phyloP scores from a whole-genome alignment of 1,139 yeast species.

The Pichia sp. region DNA sequence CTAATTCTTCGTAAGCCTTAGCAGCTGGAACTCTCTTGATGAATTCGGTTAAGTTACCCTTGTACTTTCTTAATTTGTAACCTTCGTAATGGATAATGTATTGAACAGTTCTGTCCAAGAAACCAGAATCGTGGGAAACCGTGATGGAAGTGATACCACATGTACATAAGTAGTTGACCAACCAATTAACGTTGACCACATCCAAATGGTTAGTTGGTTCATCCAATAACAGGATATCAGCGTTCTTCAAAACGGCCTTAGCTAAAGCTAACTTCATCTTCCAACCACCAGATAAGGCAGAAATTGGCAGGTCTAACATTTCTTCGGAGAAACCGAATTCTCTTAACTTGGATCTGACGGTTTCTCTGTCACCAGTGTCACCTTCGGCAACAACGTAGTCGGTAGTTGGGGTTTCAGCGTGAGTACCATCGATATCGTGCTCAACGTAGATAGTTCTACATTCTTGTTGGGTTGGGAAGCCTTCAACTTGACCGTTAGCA shows the following conservation, averaged over 20 bases:
- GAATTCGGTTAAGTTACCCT: conserved; percentile 98
- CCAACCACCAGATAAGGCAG: conserved; percentile 99
- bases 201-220: conserved; percentile 99
- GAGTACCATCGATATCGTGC: conserved; percentile 98
- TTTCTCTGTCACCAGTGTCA: conserved; percentile 66
- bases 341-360: conserved; percentile 65
- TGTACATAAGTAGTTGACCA: conserved; percentile 96
- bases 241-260: conserved; percentile 98
- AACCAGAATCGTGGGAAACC: conserved; percentile 99
- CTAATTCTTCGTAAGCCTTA: conserved; percentile 96
- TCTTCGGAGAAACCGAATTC: conserved; percentile 92
- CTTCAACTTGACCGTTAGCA: conserved; percentile 99
- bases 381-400: conserved; percentile 64
- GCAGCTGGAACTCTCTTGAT: conserved; percentile 99
- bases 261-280: conserved; percentile 99
- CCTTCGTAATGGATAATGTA: conserved; percentile 99
- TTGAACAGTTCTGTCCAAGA: conserved; percentile 96
- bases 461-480: conserved; percentile 98
- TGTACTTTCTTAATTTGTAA: conserved; percentile 98
- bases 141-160: conserved; percentile 97
- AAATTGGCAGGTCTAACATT: conserved; percentile 88
- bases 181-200: conserved; percentile 98
- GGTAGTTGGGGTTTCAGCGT: conserved; percentile 89
- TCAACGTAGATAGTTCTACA: conserved; percentile 99
- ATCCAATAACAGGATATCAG: conserved; percentile 95